These are phyloP conservation scores for Aspergillus sclerotioniger DNA, from an alignment of 495 filamentous ascomycete genomes.

Conservation along the genomic window DNA sequence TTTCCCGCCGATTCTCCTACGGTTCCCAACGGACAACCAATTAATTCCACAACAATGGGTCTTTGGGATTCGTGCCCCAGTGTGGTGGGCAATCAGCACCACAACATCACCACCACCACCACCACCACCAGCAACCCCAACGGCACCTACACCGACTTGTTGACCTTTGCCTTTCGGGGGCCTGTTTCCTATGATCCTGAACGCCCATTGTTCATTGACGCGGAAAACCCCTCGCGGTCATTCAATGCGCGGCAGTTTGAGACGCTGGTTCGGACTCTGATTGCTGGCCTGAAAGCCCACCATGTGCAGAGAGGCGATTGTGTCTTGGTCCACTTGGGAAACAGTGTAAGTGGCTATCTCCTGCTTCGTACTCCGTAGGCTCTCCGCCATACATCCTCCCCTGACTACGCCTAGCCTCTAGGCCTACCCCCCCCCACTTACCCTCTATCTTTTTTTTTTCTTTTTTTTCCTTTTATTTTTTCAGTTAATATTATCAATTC, in stretches of 20 bases:
- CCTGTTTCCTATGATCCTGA: conserved; percentile 34
- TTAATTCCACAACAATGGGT: conserved; percentile 28
- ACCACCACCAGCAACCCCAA: not conserved
- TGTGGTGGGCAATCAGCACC: conserved; percentile 4
- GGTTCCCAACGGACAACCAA: conserved; percentile 3
- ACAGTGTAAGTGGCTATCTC: conserved; percentile 44
- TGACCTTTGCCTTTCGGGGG: conserved; percentile 41
- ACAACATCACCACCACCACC: not conserved
- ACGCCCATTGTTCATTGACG: conserved; percentile 56
- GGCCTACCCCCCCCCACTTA: not conserved
- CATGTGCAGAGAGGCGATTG: conserved; percentile 56
- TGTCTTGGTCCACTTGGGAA: conserved; percentile 61
- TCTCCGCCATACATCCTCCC: conserved; percentile 10
- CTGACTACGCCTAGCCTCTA: conserved; percentile 15
- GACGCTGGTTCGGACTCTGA: conserved; percentile 48
- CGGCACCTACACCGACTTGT: conserved; percentile 35
- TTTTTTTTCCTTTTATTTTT: conserved; percentile 11
- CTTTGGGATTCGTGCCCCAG: conserved; percentile 30
- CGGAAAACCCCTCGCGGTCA: conserved; percentile 51
- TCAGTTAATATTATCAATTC: conserved; percentile 7
- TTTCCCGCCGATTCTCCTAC: not conserved
- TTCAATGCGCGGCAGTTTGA: conserved; percentile 53
- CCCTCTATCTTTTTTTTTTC: conserved; percentile 1
- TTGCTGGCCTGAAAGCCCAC: conserved; percentile 54
- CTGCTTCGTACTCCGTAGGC: not conserved